Conservation (phyloP, 2,329 filamentous ascomycete species). For the Parastagonospora nodorum region DNA sequence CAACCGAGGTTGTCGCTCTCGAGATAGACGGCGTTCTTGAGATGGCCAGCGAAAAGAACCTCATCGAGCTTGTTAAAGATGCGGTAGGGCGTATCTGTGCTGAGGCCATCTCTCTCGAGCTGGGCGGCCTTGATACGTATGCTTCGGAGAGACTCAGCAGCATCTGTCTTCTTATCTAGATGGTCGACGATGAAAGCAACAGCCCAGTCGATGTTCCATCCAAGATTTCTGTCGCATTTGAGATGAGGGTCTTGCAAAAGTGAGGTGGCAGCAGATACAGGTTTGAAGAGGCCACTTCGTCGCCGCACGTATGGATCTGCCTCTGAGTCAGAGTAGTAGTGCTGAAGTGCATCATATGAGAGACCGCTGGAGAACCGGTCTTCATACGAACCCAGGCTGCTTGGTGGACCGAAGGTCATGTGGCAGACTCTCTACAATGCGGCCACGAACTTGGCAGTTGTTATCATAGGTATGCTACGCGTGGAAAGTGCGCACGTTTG, state of each 20-base stretch:
- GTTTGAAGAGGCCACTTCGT: not conserved
- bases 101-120: slow-evolving; percentile 20
- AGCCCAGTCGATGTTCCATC: slow-evolving; percentile 51
- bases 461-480: not conserved
- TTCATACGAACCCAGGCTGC: not conserved
- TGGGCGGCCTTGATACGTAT: slow-evolving; percentile 20
- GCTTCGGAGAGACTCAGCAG: slow-evolving; percentile 19
- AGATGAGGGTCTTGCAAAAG: slow-evolving; percentile 27
- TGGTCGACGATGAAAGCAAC: slow-evolving; percentile 47
- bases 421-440: no score
- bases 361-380: slow-evolving; percentile 1
- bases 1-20: slow-evolving; percentile 29
- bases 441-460: no score
- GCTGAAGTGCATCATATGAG: slow-evolving; percentile 5
- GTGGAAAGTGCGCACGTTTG: not conserved
- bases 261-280: not conserved
- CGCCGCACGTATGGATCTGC: slow-evolving; percentile 12
- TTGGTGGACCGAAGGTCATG: no score
- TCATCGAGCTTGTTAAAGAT: slow-evolving; percentile 47
- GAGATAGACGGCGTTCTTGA: slow-evolving; percentile 47
- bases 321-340: slow-evolving; percentile 24
- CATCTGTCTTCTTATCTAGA: slow-evolving; percentile 26
- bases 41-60: slow-evolving; percentile 43
- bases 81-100: slow-evolving; percentile 34
- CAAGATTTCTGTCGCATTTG: slow-evolving; percentile 31